A percentile compares a stretch with the other conserved stretches of the same genome.
These are phyloP conservation scores for Fraxinus albicans DNA, from an alignment of 305 asterid species.

Conservation along the genomic window DNA sequence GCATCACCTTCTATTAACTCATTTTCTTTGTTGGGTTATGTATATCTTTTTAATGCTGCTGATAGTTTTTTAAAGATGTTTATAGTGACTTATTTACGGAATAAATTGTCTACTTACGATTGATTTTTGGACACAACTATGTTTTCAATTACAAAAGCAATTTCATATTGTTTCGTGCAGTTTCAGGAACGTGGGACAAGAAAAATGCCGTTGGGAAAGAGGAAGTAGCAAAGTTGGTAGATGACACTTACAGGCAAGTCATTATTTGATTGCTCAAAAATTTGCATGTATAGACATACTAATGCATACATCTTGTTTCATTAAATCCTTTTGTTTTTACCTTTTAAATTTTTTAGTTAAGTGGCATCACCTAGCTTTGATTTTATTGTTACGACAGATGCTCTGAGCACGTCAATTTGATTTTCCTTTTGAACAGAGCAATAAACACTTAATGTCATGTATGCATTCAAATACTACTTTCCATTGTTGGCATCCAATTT, in stretches of 20 bases:
- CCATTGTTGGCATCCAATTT: background rate
- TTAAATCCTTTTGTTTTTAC: background rate
- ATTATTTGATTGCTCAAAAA: constrained; percentile 14
- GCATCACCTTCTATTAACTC: background rate
- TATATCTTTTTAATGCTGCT: background rate
- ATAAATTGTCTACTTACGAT: background rate
- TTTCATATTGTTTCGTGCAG: constrained; percentile 27
- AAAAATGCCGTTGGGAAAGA: constrained; percentile 62
- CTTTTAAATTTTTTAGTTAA: background rate
- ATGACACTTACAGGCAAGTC: constrained; percentile 64
- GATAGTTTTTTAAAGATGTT: background rate
- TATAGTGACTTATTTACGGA: background rate
- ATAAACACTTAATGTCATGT: background rate
- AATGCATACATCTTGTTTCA: background rate
- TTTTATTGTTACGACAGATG: background rate
- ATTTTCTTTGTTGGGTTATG: background rate
- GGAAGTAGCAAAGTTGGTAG: constrained; percentile 65
- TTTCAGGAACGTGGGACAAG: constrained; percentile 64
- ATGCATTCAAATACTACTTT: background rate
- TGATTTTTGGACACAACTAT: background rate
- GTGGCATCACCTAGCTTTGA: background rate
- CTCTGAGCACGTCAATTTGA: background rate
- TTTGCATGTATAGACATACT: background rate
- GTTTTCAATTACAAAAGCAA: constrained; percentile 10
- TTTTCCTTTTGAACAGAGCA: background rate